These are phyloP conservation scores for Thalassiosira oceanica DNA, from an alignment of 352 stramenopile species.

Conservation along the genomic window DNA sequence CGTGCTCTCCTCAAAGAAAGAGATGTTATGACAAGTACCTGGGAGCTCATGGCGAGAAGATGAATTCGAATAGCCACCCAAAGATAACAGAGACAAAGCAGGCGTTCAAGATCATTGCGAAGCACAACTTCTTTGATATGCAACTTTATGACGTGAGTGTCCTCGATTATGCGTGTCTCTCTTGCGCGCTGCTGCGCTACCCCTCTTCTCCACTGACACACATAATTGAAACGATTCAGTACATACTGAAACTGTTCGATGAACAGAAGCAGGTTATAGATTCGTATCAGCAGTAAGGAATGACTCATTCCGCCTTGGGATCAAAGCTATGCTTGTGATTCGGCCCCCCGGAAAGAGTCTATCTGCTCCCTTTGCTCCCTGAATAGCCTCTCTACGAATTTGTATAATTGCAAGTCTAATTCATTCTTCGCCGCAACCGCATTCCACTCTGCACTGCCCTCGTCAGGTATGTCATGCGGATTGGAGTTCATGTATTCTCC, in stretches of 20 bases:
- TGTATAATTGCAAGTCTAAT: constrained; percentile 26
- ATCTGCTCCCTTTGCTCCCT: constrained; percentile 20
- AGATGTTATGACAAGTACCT: constrained; percentile 21
- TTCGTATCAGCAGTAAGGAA: constrained; percentile 9
- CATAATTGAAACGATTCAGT: too few relatives aligned
- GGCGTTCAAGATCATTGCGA: too few relatives aligned
- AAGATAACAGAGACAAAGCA: constrained; percentile 10
- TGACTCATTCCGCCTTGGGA: too few relatives aligned
- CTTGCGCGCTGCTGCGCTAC: too few relatives aligned
- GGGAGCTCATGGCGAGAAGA: constrained; percentile 2
- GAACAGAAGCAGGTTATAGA: constrained; percentile 21
- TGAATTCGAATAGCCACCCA: constrained; percentile 25
- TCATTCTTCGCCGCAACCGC: constrained; percentile 5
- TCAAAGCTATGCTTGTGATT: too few relatives aligned
- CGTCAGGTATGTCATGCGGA: constrained; percentile 5
- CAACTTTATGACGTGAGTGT: too few relatives aligned
- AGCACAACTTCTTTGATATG: too few relatives aligned
- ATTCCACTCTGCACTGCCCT: constrained; percentile 8
- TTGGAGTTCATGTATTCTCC: constrained; percentile 20
- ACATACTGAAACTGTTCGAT: too few relatives aligned
- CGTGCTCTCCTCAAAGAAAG: too few relatives aligned
- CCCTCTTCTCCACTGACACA: too few relatives aligned
- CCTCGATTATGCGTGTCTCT: too few relatives aligned
- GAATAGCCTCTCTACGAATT: constrained; percentile 22
- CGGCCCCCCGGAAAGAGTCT: too few relatives aligned